These are phyloP conservation scores for Chenopodium formosanum DNA, from an alignment of 148 eudicot genomes.

Conservation along the genomic window DNA sequence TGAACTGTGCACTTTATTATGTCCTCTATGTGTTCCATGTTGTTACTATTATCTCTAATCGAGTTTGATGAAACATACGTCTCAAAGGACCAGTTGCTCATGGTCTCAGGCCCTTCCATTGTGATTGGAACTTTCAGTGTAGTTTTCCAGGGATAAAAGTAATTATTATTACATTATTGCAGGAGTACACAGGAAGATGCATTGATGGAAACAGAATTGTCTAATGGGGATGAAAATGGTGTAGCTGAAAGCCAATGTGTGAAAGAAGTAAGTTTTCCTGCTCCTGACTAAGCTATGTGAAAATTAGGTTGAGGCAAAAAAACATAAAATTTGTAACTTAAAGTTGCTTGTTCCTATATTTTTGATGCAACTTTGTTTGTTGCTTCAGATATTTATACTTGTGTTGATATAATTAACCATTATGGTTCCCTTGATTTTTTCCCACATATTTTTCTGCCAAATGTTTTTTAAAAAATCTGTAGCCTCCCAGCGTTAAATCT, in stretches of 20 bases:
- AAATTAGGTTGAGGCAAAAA: neutral
- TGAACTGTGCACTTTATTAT: neutral
- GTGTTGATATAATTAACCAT: too few species aligned
- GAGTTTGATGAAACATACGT: neutral
- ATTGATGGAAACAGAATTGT: constrained; percentile 41
- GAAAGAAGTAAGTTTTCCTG: constrained; percentile 47
- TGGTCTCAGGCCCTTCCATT: neutral
- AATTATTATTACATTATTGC: constrained; percentile 22
- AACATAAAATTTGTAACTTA: neutral
- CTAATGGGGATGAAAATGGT: constrained; percentile 48
- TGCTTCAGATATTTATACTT: neutral
- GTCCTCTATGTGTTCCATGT: neutral
- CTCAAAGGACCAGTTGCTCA: neutral
- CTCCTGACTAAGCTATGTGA: neutral
- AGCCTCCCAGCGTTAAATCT: neutral
- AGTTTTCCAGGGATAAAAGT: neutral
- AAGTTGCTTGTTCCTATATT: neutral
- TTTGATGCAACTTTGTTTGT: neutral
- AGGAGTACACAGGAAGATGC: constrained; percentile 68
- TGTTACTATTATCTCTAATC: neutral
- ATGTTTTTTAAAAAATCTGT: neutral
- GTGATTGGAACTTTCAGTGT: neutral
- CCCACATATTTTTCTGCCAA: neutral
- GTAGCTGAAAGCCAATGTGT: constrained; percentile 41
- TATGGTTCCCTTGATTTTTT: neutral